Conservation (phyloP, 2,329 filamentous ascomycete genomes). For the Capronia coronata region DNA sequence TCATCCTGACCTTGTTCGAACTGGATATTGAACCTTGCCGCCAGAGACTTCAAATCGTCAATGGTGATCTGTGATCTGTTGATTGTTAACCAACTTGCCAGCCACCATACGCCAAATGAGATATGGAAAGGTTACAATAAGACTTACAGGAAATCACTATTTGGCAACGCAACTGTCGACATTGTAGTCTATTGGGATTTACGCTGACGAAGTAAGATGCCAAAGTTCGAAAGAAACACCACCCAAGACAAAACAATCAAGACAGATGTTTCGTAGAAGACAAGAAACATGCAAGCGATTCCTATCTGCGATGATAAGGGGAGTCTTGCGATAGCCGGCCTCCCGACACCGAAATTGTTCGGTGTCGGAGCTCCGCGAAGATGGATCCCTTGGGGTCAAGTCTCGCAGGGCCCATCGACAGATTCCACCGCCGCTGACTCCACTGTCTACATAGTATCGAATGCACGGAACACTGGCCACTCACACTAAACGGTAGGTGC, state of each 20-base stretch:
- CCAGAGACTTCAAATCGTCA: slow-evolving; percentile 4
- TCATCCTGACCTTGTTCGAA: slow-evolving; percentile 4
- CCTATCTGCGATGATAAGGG: too few relatives aligned
- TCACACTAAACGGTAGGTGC: slow-evolving; percentile 41
- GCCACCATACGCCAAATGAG: not conserved
- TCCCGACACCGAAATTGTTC: too few relatives aligned
- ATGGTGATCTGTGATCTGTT: slow-evolving; percentile 2
- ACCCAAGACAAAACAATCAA: not conserved
- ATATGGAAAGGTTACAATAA: not conserved
- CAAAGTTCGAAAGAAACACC: not conserved
- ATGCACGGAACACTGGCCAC: too few relatives aligned
- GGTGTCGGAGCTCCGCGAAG: too few relatives aligned
- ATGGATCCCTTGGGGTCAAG: not conserved
- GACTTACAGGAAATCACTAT: slow-evolving; percentile 4
- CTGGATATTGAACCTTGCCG: slow-evolving; percentile 7
- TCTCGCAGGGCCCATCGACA: too few relatives aligned
- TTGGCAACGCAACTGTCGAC: slow-evolving; percentile 6
- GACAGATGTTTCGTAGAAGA: not conserved
- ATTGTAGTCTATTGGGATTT: not conserved
- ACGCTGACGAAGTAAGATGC: not conserved
- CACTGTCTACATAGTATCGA: too few relatives aligned
- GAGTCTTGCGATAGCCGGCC: too few relatives aligned
- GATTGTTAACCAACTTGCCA: not conserved
- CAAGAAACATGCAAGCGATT: too few relatives aligned
- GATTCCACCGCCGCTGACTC: too few relatives aligned